These are phyloP conservation scores for Meyerozyma guilliermondii DNA, from an alignment of 1,139 yeast genomes.

Conservation along the genomic window DNA sequence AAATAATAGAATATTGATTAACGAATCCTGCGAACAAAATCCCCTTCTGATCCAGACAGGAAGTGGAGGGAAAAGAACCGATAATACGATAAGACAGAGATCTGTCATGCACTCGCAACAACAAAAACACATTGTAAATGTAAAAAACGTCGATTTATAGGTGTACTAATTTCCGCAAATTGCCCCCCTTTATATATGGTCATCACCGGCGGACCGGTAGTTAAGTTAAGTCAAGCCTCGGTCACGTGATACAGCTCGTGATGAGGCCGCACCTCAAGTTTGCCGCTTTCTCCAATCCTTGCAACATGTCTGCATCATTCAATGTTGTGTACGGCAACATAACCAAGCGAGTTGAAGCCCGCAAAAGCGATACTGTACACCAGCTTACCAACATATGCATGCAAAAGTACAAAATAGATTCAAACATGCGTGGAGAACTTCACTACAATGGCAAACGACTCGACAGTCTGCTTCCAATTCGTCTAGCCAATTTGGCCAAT, in stretches of 20 bases:
- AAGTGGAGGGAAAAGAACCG: slow-evolving; percentile 64
- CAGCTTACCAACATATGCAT: slow-evolving; percentile 23
- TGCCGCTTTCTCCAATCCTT: neutral
- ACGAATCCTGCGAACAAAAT: slow-evolving; percentile 54
- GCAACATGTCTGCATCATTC: slow-evolving; percentile 14
- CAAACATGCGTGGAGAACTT: slow-evolving; percentile 21
- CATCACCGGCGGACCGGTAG: neutral
- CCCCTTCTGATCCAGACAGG: slow-evolving; percentile 71
- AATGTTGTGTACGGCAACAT: slow-evolving; percentile 16
- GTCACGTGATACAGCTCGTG: neutral
- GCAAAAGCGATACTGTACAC: slow-evolving; percentile 22
- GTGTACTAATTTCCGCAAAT: neutral
- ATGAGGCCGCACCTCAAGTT: neutral
- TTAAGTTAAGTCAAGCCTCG: neutral
- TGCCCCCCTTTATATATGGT: neutral
- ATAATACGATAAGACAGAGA: slow-evolving; percentile 51
- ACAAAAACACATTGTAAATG: neutral
- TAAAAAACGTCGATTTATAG: neutral
- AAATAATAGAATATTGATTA: slow-evolving; percentile 55
- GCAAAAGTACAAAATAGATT: slow-evolving; percentile 21
- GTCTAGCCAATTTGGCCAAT: slow-evolving; percentile 29
- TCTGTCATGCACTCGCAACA: slow-evolving; percentile 25
- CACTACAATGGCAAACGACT: slow-evolving; percentile 25
- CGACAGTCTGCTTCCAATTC: slow-evolving; percentile 28
- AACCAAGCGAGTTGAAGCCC: slow-evolving; percentile 21